Percentiles rank a stretch among this genome's conserved stretches.
phyloP scores from a whole-genome alignment of 176 grass and related monocot species.

The Hsuehochloa calcarea region DNA sequence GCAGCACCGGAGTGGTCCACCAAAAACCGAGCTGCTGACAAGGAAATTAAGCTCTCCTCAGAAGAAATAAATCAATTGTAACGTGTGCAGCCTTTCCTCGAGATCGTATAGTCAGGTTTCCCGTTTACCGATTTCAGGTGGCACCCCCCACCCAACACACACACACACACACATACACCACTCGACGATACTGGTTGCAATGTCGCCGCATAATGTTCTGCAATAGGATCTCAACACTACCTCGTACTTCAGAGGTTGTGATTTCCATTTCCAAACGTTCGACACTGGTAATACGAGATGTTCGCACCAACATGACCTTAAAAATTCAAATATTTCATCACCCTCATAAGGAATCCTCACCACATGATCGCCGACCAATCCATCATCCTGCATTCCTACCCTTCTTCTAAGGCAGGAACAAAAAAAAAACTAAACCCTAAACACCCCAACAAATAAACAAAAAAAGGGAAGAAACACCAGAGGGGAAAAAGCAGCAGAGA shows the following conservation, averaged over 20 bases:
- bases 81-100: not conserved
- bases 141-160: too few relatives aligned
- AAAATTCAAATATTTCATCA: not conserved
- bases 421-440: constrained; percentile 35
- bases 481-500: not conserved
- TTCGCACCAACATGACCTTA: not conserved
- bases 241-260: not conserved
- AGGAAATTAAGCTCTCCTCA: too few relatives aligned
- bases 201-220: not conserved
- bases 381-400: not conserved
- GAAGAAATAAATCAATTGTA: too few relatives aligned
- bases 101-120: not conserved
- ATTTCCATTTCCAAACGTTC: not conserved
- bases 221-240: not conserved
- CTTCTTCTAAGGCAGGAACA: not conserved
- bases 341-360: not conserved
- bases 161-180: too few relatives aligned
- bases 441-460: not conserved
- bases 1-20: too few relatives aligned
- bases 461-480: not conserved
- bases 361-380: not conserved
- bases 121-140: not conserved
- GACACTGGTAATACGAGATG: not conserved
- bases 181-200: not conserved
- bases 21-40: too few relatives aligned